These are phyloP conservation scores for Monosporascus sp. DNA, from an alignment of 2,329 filamentous ascomycete genomes.

Conservation along the genomic window DNA sequence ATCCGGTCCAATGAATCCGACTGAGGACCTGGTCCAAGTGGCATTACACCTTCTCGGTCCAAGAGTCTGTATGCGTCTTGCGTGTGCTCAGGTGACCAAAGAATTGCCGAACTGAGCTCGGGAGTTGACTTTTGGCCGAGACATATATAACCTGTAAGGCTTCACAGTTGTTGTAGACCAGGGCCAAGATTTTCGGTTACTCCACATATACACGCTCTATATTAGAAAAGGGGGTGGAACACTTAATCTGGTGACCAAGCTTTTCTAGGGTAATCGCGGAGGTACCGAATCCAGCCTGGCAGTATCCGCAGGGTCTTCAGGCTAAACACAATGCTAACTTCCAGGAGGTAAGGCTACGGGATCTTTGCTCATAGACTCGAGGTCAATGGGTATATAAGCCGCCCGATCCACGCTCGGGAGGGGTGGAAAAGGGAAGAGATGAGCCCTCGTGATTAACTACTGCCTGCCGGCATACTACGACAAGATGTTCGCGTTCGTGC, in stretches of 20 bases:
- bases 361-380: neutral
- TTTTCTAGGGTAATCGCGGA: neutral
- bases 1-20: too few relatives aligned
- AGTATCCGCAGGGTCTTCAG: neutral
- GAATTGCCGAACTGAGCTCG: neutral
- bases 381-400: neutral
- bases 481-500: constrained; percentile 1
- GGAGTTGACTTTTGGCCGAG: neutral
- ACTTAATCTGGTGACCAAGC: neutral
- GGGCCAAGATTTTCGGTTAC: neutral
- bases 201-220: neutral
- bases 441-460: neutral
- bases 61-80: too few relatives aligned
- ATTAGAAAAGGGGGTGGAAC: neutral
- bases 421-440: neutral
- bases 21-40: too few relatives aligned
- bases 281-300: neutral
- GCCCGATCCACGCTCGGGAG: neutral
- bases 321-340: neutral
- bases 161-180: neutral
- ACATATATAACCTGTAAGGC: neutral
- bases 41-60: too few relatives aligned
- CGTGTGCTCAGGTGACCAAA: too few relatives aligned
- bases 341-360: too few relatives aligned
- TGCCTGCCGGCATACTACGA: neutral